A percentile compares a stretch with the other conserved stretches of the same genome.
phyloP scores from a whole-genome alignment of 2,329 filamentous ascomycete species.

The Aspergillus spinulosporus region DNA sequence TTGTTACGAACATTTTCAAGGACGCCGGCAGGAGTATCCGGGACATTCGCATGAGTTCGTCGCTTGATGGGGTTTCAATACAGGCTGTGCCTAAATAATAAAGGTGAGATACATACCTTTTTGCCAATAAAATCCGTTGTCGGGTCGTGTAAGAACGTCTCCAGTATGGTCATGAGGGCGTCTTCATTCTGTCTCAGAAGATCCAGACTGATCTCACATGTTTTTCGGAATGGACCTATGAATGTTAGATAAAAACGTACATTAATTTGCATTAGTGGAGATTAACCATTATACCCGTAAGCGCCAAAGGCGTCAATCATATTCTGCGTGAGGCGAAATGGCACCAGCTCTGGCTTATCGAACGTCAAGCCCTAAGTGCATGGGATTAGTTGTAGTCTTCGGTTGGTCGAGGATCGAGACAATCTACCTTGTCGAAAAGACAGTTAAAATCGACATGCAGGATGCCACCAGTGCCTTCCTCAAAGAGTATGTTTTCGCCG shows the following conservation, averaged over 20 bases:
- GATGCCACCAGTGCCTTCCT: slow-evolving; percentile 88
- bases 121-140: slow-evolving; percentile 89
- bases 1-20: slow-evolving; percentile 87
- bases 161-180: slow-evolving; percentile 93
- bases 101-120: slow-evolving; percentile 46
- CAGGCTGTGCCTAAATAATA: not conserved
- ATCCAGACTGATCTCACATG: slow-evolving; percentile 81
- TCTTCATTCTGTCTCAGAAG: slow-evolving; percentile 90
- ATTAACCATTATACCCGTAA: slow-evolving; percentile 75
- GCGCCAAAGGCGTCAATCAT: slow-evolving; percentile 98
- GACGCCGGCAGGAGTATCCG: slow-evolving; percentile 73
- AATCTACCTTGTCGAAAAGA: slow-evolving; percentile 79
- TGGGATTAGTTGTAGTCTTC: not conserved
- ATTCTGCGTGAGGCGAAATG: slow-evolving; percentile 96
- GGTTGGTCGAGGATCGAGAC: not conserved
- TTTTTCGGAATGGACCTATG: slow-evolving; percentile 76
- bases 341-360: slow-evolving; percentile 88
- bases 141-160: slow-evolving; percentile 95
- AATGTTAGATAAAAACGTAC: not conserved
- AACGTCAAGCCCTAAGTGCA: slow-evolving; percentile 71
- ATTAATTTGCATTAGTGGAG: not conserved
- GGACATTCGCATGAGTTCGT: slow-evolving; percentile 54
- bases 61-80: slow-evolving; percentile 38
- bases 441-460: slow-evolving; percentile 99
- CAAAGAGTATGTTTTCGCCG: slow-evolving; percentile 93